phyloP scores from a whole-genome alignment of 1,284 basidiomycete species.

The Malassezia japonica region DNA sequence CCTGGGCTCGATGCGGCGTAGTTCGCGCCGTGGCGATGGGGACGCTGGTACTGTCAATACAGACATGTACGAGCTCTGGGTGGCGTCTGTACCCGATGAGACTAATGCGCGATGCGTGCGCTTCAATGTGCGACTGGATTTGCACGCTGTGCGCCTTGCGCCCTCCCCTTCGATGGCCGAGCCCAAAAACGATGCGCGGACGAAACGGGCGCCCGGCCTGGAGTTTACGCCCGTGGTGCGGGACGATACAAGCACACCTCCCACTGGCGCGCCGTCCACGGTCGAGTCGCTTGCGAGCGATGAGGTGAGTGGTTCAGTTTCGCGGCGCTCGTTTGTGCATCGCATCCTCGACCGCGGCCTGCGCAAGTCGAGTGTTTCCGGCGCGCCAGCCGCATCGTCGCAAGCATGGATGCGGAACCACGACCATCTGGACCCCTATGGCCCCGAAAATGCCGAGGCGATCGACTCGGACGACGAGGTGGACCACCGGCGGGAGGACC shows the following conservation, averaged over 20 bases:
- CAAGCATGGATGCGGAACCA: not conserved
- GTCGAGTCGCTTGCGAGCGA: conserved; percentile 14
- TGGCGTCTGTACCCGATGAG: not conserved
- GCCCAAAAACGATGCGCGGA: not conserved
- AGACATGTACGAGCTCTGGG: conserved; percentile 8
- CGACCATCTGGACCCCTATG: not conserved
- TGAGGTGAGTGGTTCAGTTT: conserved; percentile 15
- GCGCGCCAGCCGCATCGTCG: not conserved
- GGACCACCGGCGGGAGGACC: not conserved
- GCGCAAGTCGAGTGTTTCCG: not conserved
- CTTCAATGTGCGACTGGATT: conserved; percentile 33
- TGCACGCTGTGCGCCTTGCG: conserved; percentile 31
- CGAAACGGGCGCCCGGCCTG: too few relatives aligned
- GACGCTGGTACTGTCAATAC: not conserved
- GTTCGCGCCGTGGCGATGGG: not conserved
- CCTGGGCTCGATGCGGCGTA: conserved; percentile 1
- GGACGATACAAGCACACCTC: too few relatives aligned
- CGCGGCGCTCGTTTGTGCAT: conserved; percentile 9
- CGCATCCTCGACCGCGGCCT: conserved; percentile 6
- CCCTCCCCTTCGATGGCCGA: conserved; percentile 6
- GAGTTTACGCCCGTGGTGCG: too few relatives aligned
- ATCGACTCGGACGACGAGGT: conserved; percentile 18
- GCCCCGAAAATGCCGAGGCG: conserved; percentile 4
- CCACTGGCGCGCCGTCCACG: too few relatives aligned
- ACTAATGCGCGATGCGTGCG: conserved; percentile 9